Evolutionary conservation across 192 early-diverging fungal genomes (phyloP).

Genomic region (Pilobolus umbonatus): DNA sequence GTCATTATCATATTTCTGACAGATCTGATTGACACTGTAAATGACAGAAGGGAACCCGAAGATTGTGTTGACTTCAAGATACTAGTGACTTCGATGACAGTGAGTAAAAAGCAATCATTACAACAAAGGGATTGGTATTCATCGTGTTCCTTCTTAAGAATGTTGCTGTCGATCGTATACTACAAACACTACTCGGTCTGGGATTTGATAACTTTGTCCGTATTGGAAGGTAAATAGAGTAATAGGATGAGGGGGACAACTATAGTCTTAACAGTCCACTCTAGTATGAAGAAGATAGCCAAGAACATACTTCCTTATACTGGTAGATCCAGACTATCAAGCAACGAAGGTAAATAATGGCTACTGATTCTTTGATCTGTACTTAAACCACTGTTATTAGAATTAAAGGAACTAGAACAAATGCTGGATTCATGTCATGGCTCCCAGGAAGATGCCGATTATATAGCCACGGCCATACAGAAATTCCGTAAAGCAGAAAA

Average conservation of each 20-base stretch:
- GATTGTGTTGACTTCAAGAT: conserved; percentile 41
- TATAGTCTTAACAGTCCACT: too few species aligned
- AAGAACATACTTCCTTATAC: conserved; percentile 64
- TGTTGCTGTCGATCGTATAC: conserved; percentile 73
- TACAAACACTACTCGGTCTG: conserved; percentile 55
- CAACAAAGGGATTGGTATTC: background rate
- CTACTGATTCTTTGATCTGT: conserved; percentile 6
- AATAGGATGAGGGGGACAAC: too few species aligned
- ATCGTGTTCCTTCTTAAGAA: conserved; percentile 38
- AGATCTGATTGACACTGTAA: conserved; percentile 41
- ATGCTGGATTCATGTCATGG: conserved; percentile 60
- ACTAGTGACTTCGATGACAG: conserved; percentile 65
- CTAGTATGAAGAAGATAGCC: conserved; percentile 62
- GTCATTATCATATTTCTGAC: conserved; percentile 59
- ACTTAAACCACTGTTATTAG: conserved; percentile 32
- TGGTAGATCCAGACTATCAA: conserved; percentile 27
- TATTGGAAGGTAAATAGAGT: conserved; percentile 51
- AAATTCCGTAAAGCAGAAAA: conserved; percentile 55
- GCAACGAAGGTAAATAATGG: conserved; percentile 36
- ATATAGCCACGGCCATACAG: conserved; percentile 47
- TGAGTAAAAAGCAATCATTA: conserved; percentile 10
- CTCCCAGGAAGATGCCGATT: conserved; percentile 34
- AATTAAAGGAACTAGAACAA: conserved; percentile 71
- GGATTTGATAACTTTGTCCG: conserved; percentile 65
- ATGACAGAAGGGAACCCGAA: conserved; percentile 21